Evolutionary conservation across 805 yeast genomes (phyloP).

Genomic region (Phaffomyces thermotolerans): DNA sequence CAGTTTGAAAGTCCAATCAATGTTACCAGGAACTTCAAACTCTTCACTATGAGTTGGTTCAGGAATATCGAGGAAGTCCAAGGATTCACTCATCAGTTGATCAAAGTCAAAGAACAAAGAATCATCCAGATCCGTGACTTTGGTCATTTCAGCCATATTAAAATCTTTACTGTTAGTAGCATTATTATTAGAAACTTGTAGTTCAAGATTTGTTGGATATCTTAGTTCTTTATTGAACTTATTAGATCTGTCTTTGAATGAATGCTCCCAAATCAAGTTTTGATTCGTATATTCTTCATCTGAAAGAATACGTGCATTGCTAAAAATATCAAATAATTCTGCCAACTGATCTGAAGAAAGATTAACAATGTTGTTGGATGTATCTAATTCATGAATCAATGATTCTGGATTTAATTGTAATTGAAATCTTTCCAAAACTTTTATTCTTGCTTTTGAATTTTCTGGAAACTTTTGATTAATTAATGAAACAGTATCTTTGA

Average conservation of each 20-base stretch:
- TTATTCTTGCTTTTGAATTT: slow-evolving; percentile 12
- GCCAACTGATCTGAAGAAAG: slow-evolving; percentile 7
- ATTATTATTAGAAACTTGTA: no score
- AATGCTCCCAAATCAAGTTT: slow-evolving; percentile 19
- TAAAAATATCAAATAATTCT: not conserved
- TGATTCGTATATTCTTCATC: slow-evolving; percentile 12
- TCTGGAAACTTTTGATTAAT: slow-evolving; percentile 14
- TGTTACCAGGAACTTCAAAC: not conserved
- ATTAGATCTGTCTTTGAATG: slow-evolving; percentile 3
- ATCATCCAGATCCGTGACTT: not conserved
- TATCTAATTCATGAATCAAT: slow-evolving; percentile 15
- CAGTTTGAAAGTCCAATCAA: slow-evolving; percentile 11
- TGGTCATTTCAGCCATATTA: not conserved
- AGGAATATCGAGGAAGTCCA: not conserved
- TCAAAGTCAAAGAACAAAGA: not conserved
- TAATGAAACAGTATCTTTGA: slow-evolving; percentile 18
- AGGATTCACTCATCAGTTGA: not conserved
- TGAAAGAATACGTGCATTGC: slow-evolving; percentile 6
- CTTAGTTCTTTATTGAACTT: not conserved
- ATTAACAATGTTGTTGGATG: slow-evolving; percentile 12
- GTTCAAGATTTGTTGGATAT: not conserved
- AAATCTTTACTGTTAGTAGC: no score
- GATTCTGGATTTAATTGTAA: slow-evolving; percentile 11
- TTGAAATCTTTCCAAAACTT: slow-evolving; percentile 11
- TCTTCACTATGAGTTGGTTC: not conserved